Evolutionary conservation across 768 basidiomycete species (phyloP).

Genomic region (Trametes maxima): DNA sequence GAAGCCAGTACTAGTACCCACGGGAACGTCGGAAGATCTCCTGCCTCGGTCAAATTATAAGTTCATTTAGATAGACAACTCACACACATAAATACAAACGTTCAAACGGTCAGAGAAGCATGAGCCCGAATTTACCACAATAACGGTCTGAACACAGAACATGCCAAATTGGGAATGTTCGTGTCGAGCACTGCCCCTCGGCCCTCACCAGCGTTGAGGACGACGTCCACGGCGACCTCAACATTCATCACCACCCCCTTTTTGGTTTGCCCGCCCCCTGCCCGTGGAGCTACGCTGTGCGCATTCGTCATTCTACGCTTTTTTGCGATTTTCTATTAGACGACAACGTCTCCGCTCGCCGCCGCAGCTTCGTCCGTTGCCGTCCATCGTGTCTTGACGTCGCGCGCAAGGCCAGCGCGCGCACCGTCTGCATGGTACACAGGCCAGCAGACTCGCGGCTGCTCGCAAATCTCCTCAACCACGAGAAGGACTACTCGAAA

Average conservation of each 20-base stretch:
- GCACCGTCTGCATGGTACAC: constrained; percentile 57
- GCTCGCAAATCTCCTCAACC: constrained; percentile 62
- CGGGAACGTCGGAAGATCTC: too few species aligned
- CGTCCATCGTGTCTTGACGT: background rate
- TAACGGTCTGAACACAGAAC: background rate
- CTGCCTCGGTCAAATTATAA: too few species aligned
- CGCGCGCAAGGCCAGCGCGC: background rate
- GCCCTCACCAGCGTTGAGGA: background rate
- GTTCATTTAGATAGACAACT: too few species aligned
- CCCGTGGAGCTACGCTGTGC: background rate
- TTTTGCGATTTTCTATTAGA: too few species aligned
- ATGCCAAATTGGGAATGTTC: background rate
- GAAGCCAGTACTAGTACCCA: too few species aligned
- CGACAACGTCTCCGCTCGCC: too few species aligned
- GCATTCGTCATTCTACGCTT: too few species aligned
- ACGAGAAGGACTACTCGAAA: constrained; percentile 74
- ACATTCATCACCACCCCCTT: background rate
- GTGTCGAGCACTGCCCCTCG: background rate
- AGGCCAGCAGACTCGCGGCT: constrained; percentile 74
- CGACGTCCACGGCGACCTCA: background rate
- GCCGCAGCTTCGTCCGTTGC: too few species aligned
- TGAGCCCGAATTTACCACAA: background rate
- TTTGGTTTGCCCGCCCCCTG: background rate
- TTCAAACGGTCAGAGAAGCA: too few species aligned
- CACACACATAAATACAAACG: too few species aligned